A percentile compares a stretch with the other conserved stretches of the same genome.
phyloP scores from a whole-genome alignment of 345 rosid genomes.

The Eucalyptus viminalis region DNA sequence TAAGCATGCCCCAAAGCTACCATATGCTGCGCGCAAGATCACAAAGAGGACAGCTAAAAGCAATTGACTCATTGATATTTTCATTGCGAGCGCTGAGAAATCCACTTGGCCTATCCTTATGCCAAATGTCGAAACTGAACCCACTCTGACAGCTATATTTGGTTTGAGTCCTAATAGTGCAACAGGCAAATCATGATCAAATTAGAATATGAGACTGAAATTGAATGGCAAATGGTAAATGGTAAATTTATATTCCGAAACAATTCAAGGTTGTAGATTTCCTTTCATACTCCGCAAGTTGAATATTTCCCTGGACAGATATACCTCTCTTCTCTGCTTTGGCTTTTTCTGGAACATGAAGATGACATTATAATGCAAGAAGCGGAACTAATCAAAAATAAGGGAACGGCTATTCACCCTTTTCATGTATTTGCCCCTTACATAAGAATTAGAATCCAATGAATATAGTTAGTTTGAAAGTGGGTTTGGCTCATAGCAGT shows the following conservation, averaged over 20 bases:
- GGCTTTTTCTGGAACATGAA: neutral
- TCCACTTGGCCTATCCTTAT: neutral
- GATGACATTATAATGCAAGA: neutral
- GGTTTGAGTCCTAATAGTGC: neutral
- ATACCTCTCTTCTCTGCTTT: neutral
- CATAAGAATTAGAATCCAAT: neutral
- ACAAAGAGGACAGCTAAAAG: neutral
- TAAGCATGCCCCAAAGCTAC: neutral
- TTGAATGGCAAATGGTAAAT: neutral
- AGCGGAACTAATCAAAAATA: neutral
- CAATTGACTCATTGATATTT: neutral
- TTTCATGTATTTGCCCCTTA: neutral
- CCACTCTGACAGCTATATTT: neutral
- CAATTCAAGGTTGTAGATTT: neutral
- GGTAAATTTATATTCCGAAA: neutral
- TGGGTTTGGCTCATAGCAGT: neutral
- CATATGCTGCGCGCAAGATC: neutral
- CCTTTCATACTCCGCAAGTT: neutral
- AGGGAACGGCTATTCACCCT: neutral
- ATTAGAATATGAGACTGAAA: neutral
- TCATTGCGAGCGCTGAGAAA: neutral
- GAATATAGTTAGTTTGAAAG: neutral
- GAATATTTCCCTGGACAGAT: neutral
- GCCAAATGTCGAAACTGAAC: fast-evolving
- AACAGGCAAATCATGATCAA: neutral